Base-by-base conservation (phyloP, 495 filamentous ascomycete genomes). In the Penicillium pulvis region DNA sequence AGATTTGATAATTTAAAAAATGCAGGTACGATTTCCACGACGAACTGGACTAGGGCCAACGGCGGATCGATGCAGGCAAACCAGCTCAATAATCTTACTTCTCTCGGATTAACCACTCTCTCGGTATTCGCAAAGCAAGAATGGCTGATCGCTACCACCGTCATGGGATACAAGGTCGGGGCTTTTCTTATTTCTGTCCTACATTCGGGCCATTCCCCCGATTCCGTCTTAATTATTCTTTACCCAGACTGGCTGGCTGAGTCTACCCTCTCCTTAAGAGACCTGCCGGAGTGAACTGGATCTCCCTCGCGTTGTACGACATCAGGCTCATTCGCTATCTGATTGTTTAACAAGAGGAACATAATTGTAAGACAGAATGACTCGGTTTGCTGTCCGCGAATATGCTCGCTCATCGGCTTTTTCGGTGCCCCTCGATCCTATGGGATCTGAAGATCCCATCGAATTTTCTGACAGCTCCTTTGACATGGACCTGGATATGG, bases 301-400 rank as follows among this genome's bases (percentile, higher is more conserved):
- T 20, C 12, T 19, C 2, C 30, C 28, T 55, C n/a, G 28, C n/a
- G 28, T 49, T 41, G 51, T 44, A 51, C 58, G 51, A 56, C 58
- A 56, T 43, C 33, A 36, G 52, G 58, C 43, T 50, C 24, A 10
- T 53, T 46, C 33, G 8, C 19, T 19, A 57, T 48, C 52, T 23
- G 26, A 36, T 49, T 39, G 35, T 52, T 39, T 31, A 54, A 64
- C 55, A 58, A 45, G 33, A 39, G 45, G 24, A 51, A 58, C 55
- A 17, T 55, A 53, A 51, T 41, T 31, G 51, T 52, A 39, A 51
- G 23, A 60, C 53, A 28, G 17, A 17, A 17, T 42, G 20, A 30
- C 35, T 42, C 7, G 11, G 12, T 14, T 36, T 47, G 26, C 20
- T 28, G 43, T 36, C 54, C 57, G 54, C 47, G 51, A 53, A 45